Base-by-base conservation (phyloP, 768 basidiomycete species). In the Trametopsis cervina region DNA sequence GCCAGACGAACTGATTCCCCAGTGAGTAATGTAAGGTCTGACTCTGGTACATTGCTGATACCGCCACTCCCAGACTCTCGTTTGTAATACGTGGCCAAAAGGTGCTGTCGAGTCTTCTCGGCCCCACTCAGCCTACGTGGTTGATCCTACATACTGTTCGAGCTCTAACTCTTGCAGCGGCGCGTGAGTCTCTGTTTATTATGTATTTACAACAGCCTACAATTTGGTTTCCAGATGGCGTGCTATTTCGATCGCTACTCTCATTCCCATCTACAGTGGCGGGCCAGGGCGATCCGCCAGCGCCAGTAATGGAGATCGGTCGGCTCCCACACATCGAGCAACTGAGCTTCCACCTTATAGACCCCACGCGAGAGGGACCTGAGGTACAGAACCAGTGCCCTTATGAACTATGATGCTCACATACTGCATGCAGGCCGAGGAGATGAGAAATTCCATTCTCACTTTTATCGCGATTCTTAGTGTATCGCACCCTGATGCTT, bases 161-260 rank as follows among this genome's bases (percentile, higher is more conserved):
- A n/a, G 52, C 82, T 12, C 63, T 89, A 22, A 60, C 75, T 15
- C 61, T 79, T 45, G 59, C 85, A 35, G 76, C 77, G 17, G 76
- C 76, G 27, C 71, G 80, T 83, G 56, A 52, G 81, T 66, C 42
- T 21, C 50, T 47, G 5, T 11, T 24, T 5, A 50, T 25, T 40
- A 18, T 44, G 40, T 18, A 47, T 37, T 29, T 18, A 42, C 21
- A 42, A 10, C 24, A 18, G 24, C 15, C 13, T 21, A 39, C 17
- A 50, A 10, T 4, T 22, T 23, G 29, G 7, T 15, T 3, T 27
- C 13, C 22, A 53, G 57, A 54, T 53, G 50, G 37, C 50, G 56
- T 15, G 43, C 57, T 15, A 40, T 66, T 18, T 39, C 59, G 12
- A 47, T 59, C 15, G 44, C 47, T 53, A 6, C 47, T 33, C 4